Base-by-base conservation (phyloP, 768 basidiomycete species). In the Cystobasidium ongulense region DNA sequence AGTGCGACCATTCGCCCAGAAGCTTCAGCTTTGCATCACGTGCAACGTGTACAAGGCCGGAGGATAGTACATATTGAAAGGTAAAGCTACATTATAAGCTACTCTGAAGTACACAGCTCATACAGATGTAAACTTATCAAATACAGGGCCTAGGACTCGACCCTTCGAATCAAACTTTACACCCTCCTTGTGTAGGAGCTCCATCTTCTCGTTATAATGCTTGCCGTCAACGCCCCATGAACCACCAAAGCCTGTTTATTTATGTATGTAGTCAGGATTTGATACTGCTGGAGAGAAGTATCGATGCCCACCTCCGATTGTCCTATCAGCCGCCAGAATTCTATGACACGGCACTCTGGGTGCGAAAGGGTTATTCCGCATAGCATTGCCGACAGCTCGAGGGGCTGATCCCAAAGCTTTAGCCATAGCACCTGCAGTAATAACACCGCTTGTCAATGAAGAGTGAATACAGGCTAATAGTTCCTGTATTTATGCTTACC, bases 261-360 rank as follows among this genome's bases (percentile, higher is more conserved):
- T n/a, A 86, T 87, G 87, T 79, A 88, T 29, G 8, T 31, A n/a
- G n/a, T n/a, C n/a, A n/a, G n/a, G 57, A 8, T 86, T 21, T 4
- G 21, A 8, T 41, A 41, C 87, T 88, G 46, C 80, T 82, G 78
- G 86, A n/a, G n/a, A n/a, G n/a, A n/a, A n/a, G 21, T 59, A 13
- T 59, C 13, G 15, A n/a, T n/a, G 25, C 57, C 29, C 89, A 0
- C 88, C 88, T 1, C 88, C 88, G 15, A 89, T 82, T 67, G 83
- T 87, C 13, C 84, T 79, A 75, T 84, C 85, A 0, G 87, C 85
- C 0, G 88, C 86, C 17, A 89, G 85, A 65, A 90, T 84, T 38
- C 88, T 85, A 77, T 89, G 89, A 74, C 89, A 90, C 0, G 88
- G 89, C 3, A 89, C 83, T 73, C 82, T 84, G 0, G 88, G 88